These are phyloP conservation scores for Thalassiosira allenii DNA, from an alignment of 352 stramenopile genomes.

Conservation along the genomic window DNA sequence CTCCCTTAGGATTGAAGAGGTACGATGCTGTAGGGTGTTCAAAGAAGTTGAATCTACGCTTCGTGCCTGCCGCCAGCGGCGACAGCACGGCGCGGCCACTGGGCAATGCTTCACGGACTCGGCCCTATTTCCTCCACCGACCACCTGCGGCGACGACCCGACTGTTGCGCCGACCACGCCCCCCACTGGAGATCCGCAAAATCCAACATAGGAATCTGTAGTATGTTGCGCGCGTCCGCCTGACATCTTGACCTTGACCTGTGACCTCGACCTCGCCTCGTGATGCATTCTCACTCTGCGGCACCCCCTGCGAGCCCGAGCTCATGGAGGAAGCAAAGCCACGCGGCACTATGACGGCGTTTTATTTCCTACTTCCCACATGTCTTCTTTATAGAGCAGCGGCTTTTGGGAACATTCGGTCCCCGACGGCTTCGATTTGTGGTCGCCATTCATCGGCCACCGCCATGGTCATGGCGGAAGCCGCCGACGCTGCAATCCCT, in stretches of 20 bases:
- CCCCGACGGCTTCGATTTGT: background rate
- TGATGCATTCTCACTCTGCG: background rate
- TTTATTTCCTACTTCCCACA: slow-evolving; percentile 4
- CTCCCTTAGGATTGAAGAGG: background rate
- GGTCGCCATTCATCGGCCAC: background rate
- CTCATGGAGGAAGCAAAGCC: background rate
- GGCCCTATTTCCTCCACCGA: background rate
- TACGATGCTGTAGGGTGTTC: too few relatives aligned
- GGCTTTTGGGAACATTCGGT: slow-evolving; percentile 19
- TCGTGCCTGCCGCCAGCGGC: background rate
- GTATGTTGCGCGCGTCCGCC: background rate
- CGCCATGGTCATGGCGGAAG: background rate
- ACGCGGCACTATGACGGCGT: background rate
- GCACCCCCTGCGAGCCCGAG: too few relatives aligned
- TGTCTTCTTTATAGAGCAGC: background rate
- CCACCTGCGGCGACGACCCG: too few relatives aligned
- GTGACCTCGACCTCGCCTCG: background rate
- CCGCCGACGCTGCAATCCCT: background rate
- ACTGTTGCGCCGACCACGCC: too few relatives aligned
- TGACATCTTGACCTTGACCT: background rate
- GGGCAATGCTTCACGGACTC: background rate
- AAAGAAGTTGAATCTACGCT: too few relatives aligned
- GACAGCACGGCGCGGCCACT: background rate
- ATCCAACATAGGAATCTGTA: background rate
- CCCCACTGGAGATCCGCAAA: background rate